Evolutionary conservation across 208 protist genomes (phyloP).

Genomic region (Porcisia hertigi): DNA sequence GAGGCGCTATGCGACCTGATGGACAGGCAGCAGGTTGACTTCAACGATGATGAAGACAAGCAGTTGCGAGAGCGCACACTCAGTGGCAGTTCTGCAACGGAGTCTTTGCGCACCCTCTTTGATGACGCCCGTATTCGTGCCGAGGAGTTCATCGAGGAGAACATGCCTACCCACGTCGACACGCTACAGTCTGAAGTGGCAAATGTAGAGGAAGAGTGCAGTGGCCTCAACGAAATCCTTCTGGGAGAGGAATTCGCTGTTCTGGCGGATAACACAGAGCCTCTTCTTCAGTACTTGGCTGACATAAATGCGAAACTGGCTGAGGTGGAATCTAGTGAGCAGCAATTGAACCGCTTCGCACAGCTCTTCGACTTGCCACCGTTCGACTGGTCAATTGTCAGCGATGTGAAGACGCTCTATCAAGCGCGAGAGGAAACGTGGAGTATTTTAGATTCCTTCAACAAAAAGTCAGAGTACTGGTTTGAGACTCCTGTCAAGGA

Average conservation of each 20-base stretch:
- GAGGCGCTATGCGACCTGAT: slow-evolving; percentile 91
- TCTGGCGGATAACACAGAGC: slow-evolving; percentile 78
- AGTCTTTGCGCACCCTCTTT: slow-evolving; percentile 81
- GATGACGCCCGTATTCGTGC: slow-evolving; percentile 83
- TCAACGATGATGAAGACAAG: slow-evolving; percentile 88
- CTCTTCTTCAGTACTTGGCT: slow-evolving; percentile 84
- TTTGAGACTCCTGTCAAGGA: slow-evolving; percentile 81
- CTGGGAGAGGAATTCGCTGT: slow-evolving; percentile 85
- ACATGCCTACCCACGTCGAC: slow-evolving; percentile 73
- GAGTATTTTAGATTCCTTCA: slow-evolving; percentile 80
- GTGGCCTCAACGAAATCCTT: slow-evolving; percentile 83
- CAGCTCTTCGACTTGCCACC: slow-evolving; percentile 77
- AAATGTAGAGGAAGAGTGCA: slow-evolving; percentile 88
- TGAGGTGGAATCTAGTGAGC: slow-evolving; percentile 72
- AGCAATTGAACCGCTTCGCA: slow-evolving; percentile 80
- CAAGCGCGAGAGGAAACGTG: slow-evolving; percentile 79
- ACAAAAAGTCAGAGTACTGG: slow-evolving; percentile 85
- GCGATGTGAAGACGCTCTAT: slow-evolving; percentile 59
- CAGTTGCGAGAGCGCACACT: slow-evolving; percentile 89
- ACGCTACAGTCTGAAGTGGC: slow-evolving; percentile 70
- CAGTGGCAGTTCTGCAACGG: slow-evolving; percentile 54
- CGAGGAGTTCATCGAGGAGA: slow-evolving; percentile 89
- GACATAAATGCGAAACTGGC: slow-evolving; percentile 78
- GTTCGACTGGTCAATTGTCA: slow-evolving; percentile 86
- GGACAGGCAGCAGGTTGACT: slow-evolving; percentile 89